Conservation (phyloP, 2,329 filamentous ascomycete species). For the Beauveria sp. region DNA sequence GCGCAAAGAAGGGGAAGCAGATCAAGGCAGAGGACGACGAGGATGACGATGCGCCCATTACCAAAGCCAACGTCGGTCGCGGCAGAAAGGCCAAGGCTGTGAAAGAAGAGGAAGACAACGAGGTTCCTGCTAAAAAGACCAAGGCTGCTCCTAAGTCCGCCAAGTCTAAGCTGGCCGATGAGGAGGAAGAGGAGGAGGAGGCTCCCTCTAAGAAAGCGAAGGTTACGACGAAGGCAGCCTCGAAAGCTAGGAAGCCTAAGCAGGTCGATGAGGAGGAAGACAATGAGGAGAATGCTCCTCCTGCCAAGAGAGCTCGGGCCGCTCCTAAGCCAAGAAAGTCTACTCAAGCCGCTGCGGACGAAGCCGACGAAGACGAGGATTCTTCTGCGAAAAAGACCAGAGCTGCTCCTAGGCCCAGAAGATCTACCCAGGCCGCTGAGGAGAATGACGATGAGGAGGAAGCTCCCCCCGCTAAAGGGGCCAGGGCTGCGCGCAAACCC, state of each 20-base stretch:
- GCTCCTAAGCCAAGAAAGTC: neutral
- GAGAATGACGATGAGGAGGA: conserved; percentile 13
- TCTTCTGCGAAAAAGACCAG: conserved; percentile 16
- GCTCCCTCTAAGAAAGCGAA: neutral
- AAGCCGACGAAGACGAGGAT: neutral
- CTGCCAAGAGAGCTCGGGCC: neutral
- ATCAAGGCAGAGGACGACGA: conserved; percentile 18
- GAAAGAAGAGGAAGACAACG: conserved; percentile 12
- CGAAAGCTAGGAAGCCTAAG: neutral
- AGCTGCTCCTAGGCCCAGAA: neutral
- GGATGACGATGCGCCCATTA: conserved; percentile 13
- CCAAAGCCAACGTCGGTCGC: conserved; percentile 13
- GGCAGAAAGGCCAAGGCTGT: conserved; percentile 12
- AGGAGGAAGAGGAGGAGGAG: neutral
- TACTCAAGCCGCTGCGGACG: neutral
- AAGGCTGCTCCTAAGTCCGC: neutral
- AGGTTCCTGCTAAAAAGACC: conserved; percentile 18
- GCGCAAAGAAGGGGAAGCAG: conserved; percentile 22
- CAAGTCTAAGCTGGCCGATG: neutral
- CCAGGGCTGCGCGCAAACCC: neutral
- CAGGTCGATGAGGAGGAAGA: neutral
- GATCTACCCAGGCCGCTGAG: neutral
- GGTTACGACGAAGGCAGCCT: neutral
- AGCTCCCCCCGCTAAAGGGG: conserved; percentile 16
- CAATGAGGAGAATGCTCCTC: neutral